Percentiles rank a stretch among this genome's conserved stretches.
Evolutionary conservation across 2,329 filamentous ascomycete genomes (phyloP).

Genomic region (Coleophoma eucalyptorum): DNA sequence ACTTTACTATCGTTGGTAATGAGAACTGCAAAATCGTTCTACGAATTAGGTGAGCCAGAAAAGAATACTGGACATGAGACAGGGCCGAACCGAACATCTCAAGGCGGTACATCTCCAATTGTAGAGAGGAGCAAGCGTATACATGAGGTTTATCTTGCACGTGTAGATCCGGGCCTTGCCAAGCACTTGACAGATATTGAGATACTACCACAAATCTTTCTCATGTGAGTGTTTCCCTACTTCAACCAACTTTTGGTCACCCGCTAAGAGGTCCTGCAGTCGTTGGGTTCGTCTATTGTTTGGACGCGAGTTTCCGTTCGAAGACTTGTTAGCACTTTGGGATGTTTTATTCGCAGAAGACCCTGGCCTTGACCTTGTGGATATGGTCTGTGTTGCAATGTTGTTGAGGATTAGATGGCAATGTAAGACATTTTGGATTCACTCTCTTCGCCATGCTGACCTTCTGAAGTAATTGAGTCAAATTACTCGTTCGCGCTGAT

Average conservation of each 20-base stretch:
- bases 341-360: constrained; percentile 88
- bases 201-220: constrained; percentile 91
- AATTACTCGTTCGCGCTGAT: constrained; percentile 86
- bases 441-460: constrained; percentile 4
- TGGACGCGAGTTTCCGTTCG: constrained; percentile 87
- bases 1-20: constrained; percentile 82
- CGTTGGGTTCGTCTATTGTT: constrained; percentile 94
- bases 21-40: constrained; percentile 82
- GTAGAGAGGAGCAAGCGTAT: constrained; percentile 83
- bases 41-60: constrained; percentile 53
- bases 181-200: constrained; percentile 78
- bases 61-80: constrained; percentile 30
- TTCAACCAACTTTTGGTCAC: too few relatives aligned
- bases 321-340: constrained; percentile 82
- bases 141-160: constrained; percentile 75
- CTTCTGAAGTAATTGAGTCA: constrained; percentile 65
- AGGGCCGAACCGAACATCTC: constrained; percentile 9
- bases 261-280: constrained; percentile 10
- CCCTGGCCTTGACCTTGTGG: constrained; percentile 72
- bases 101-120: constrained; percentile 60
- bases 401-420: constrained; percentile 88
- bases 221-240: constrained; percentile 60
- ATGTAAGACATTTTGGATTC: constrained; percentile 45
- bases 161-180: constrained; percentile 79
- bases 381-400: constrained; percentile 93